Conservation (phyloP, 2,329 filamentous ascomycete genomes). For the Ilyonectria mors-panacis region DNA sequence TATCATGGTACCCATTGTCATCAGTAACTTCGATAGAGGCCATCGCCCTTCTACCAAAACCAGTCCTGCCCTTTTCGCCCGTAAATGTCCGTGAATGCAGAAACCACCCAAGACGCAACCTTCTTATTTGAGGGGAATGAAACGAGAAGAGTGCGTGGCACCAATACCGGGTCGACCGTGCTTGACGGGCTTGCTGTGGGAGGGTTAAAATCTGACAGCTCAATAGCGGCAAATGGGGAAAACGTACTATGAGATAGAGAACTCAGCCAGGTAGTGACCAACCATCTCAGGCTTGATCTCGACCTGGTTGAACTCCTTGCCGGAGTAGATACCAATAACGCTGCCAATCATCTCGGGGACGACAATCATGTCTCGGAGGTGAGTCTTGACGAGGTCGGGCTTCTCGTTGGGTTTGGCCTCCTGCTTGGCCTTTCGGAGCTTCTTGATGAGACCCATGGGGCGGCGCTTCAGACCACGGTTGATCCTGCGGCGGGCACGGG, state of each 20-base stretch:
- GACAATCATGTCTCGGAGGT: conserved; percentile 99
- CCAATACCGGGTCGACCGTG: conserved; percentile 99
- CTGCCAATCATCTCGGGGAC: conserved; percentile 99
- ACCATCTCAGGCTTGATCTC: conserved; percentile 99
- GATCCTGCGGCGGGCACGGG: conserved; percentile 98
- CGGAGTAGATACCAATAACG: conserved; percentile 99
- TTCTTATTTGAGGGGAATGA: conserved; percentile 99
- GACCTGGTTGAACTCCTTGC: conserved; percentile 99
- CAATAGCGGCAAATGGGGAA: background rate
- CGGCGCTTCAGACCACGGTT: conserved; percentile 99
- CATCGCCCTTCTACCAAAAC: conserved; percentile 66
- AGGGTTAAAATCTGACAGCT: conserved; percentile 62
- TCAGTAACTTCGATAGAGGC: conserved; percentile 62
- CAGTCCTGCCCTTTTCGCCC: conserved; percentile 68
- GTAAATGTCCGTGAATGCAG: conserved; percentile 71
- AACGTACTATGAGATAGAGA: conserved; percentile 99
- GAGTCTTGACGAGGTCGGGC: conserved; percentile 99
- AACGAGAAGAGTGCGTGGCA: conserved; percentile 99
- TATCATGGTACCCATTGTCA: conserved; percentile 62
- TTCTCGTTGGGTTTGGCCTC: conserved; percentile 99
- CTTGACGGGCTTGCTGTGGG: conserved; percentile 95
- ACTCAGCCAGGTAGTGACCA: conserved; percentile 98
- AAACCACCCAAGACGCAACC: conserved; percentile 66
- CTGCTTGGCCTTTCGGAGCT: conserved; percentile 99
- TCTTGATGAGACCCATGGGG: conserved; percentile 99